Percentiles rank a stretch among this genome's conserved stretches.
Evolutionary conservation across 768 basidiomycete species (phyloP).

Genomic region (Mycena rosella): DNA sequence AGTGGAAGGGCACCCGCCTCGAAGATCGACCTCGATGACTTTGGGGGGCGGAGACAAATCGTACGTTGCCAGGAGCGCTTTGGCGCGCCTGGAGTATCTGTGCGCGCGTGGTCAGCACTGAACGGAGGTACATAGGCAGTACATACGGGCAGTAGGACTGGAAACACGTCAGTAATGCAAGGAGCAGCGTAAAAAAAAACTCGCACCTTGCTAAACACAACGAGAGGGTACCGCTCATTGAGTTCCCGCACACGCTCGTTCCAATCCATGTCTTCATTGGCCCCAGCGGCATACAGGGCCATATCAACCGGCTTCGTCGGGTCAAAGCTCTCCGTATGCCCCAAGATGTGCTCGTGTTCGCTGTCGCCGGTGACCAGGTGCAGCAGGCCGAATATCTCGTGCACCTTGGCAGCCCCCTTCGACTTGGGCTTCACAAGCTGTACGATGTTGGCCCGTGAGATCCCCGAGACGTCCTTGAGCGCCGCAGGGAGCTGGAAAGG

Average conservation of each 20-base stretch:
- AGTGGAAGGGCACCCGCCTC: conserved; percentile 63
- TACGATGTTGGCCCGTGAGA: conserved; percentile 57
- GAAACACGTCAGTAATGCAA: background rate
- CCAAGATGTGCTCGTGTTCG: conserved; percentile 56
- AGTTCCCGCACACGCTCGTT: conserved; percentile 55
- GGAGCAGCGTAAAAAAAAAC: background rate
- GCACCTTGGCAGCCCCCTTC: conserved; percentile 46
- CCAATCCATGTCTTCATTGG: conserved; percentile 61
- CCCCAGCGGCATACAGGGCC: conserved; percentile 63
- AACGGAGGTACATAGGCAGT: background rate
- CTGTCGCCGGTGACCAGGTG: conserved; percentile 69
- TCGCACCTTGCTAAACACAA: conserved; percentile 86
- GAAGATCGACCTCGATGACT: conserved; percentile 81
- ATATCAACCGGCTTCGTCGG: conserved; percentile 63
- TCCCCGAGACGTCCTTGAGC: conserved; percentile 47
- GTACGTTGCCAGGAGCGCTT: conserved; percentile 71
- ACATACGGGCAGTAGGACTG: conserved; percentile 85
- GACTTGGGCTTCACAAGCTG: conserved; percentile 50
- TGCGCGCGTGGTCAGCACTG: conserved; percentile 9
- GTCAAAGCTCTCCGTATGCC: conserved; percentile 56
- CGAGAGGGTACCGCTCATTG: conserved; percentile 67
- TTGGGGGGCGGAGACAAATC: conserved; percentile 73
- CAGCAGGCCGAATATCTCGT: conserved; percentile 81
- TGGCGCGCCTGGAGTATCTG: conserved; percentile 73
- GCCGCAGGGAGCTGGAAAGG: conserved; percentile 58